phyloP scores from a whole-genome alignment of 305 asterid genomes.

The Solanum hybrid region DNA sequence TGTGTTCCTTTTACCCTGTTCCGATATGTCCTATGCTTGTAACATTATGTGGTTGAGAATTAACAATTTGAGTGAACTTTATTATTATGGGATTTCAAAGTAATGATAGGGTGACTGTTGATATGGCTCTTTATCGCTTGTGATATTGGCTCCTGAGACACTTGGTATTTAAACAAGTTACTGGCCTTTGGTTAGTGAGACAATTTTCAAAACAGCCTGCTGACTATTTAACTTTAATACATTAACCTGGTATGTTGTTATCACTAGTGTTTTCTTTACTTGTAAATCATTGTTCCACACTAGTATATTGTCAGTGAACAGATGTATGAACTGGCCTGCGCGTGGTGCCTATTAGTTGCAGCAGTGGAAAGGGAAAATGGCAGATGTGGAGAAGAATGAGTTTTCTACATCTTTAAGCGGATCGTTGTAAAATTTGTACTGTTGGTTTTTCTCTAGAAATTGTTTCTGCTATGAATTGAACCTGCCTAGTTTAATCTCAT shows the following conservation, averaged over 20 bases:
- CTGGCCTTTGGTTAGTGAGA: not conserved
- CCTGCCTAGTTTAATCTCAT: not conserved
- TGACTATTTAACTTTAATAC: not conserved
- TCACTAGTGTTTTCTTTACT: not conserved
- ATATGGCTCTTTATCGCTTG: not conserved
- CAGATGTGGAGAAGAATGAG: not conserved
- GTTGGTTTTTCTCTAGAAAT: not conserved
- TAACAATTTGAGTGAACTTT: not conserved
- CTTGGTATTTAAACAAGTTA: not conserved
- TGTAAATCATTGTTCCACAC: not conserved
- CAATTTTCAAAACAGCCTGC: not conserved
- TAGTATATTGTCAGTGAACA: not conserved
- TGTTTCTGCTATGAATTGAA: not conserved
- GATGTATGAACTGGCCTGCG: not conserved
- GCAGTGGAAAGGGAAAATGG: not conserved
- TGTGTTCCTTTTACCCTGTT: not conserved
- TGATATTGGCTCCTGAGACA: not conserved
- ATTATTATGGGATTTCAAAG: not conserved
- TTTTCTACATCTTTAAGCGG: not conserved
- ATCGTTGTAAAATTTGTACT: not conserved
- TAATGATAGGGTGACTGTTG: not conserved
- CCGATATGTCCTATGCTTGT: conserved; percentile 1
- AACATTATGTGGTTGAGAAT: not conserved
- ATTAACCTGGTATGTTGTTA: not conserved
- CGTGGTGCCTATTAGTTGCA: not conserved